These are phyloP conservation scores for Breynia disticha DNA, from an alignment of 441 rosid species.

Conservation along the genomic window DNA sequence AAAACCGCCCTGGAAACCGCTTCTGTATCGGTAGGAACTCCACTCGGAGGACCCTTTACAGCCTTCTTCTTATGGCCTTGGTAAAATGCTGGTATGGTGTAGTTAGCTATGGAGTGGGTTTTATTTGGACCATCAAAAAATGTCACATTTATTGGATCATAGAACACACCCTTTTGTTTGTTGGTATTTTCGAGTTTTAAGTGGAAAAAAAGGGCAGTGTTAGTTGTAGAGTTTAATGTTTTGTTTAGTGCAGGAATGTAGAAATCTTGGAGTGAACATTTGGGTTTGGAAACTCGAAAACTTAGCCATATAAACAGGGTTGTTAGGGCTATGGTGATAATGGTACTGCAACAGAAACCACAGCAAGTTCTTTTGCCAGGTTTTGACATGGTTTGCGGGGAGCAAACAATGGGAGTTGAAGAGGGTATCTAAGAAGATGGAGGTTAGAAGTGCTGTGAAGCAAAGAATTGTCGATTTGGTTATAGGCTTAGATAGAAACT, in stretches of 20 bases:
- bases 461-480: too few relatives aligned
- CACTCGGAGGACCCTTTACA: conserved; percentile 12
- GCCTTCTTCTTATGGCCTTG: conserved; percentile 78
- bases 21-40: conserved; percentile 10
- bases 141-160: conserved; percentile 42
- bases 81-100: conserved; percentile 30
- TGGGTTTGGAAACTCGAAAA: conserved; percentile 43
- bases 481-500: too few relatives aligned
- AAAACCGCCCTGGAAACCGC: conserved; percentile 27
- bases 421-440: not conserved
- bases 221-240: conserved; percentile 17
- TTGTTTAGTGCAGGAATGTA: conserved; percentile 51
- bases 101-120: conserved; percentile 15
- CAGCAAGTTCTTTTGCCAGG: conserved; percentile 16
- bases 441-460: too few relatives aligned
- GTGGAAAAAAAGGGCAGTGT: conserved; percentile 35
- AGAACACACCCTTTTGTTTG: conserved; percentile 51
- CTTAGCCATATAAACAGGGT: conserved; percentile 64
- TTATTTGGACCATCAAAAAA: conserved; percentile 20
- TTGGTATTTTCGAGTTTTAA: conserved; percentile 45
- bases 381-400: conserved; percentile 21
- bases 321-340: conserved; percentile 44
- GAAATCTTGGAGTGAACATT: conserved; percentile 30
- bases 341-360: conserved; percentile 40
- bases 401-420: not conserved